These are phyloP conservation scores for Cutaneotrichosporon spelunceum DNA, from an alignment of 1,284 basidiomycete genomes.

Conservation along the genomic window DNA sequence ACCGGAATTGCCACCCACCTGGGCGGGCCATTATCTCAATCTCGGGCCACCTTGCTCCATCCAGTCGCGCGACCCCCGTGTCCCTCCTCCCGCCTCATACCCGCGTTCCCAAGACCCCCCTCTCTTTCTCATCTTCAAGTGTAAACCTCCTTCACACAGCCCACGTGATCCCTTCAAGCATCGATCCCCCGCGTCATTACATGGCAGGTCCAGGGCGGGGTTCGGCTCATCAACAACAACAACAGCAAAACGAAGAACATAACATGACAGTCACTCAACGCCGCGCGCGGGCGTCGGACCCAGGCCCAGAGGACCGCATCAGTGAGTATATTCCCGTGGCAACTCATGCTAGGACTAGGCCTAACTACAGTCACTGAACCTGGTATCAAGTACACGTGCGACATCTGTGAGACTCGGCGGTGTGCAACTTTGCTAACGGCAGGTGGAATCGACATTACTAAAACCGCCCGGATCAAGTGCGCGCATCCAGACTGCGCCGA, in stretches of 20 bases:
- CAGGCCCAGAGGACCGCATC: slow-evolving; percentile 37
- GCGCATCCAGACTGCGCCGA: slow-evolving; percentile 77
- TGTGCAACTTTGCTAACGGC: not conserved
- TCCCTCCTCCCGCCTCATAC: not conserved
- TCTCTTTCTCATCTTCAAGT: not conserved
- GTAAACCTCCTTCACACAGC: not conserved
- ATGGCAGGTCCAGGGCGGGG: not conserved
- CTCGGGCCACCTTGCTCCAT: not conserved
- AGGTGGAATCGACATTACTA: slow-evolving; percentile 57
- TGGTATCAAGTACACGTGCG: slow-evolving; percentile 52
- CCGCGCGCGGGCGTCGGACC: slow-evolving; percentile 38
- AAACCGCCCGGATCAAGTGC: slow-evolving; percentile 88
- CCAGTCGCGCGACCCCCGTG: not conserved
- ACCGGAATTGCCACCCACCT: not conserved
- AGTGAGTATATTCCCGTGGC: slow-evolving; percentile 24
- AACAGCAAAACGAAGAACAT: not conserved
- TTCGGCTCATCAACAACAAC: slow-evolving; percentile 4
- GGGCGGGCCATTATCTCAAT: not conserved
- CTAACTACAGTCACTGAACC: slow-evolving; percentile 35
- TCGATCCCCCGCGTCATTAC: not conserved
- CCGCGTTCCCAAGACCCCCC: no score
- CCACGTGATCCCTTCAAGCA: not conserved
- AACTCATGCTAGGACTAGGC: no score
- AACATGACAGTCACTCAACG: slow-evolving; percentile 51
- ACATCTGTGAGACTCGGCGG: slow-evolving; percentile 39